A percentile compares a stretch with the other conserved stretches of the same genome.
Evolutionary conservation across 768 basidiomycete species (phyloP).

Genomic region (Chalciporus sphaerocephalus): DNA sequence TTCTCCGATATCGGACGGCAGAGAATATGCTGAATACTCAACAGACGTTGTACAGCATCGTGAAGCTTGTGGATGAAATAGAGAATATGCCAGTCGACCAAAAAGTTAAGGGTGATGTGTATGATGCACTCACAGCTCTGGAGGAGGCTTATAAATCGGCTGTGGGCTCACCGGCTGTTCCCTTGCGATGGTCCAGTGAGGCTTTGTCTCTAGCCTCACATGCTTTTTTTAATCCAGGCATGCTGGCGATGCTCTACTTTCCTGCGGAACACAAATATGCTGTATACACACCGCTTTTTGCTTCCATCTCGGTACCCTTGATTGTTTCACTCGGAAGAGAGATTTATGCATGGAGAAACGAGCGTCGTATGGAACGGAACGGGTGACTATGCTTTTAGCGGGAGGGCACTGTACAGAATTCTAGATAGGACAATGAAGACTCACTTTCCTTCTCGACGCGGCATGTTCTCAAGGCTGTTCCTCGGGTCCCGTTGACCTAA

Average conservation of each 20-base stretch:
- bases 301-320: slow-evolving; percentile 81
- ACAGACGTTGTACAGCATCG: slow-evolving; percentile 78
- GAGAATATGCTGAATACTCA: slow-evolving; percentile 66
- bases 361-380: slow-evolving; percentile 10
- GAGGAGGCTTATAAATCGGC: slow-evolving; percentile 40
- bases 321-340: slow-evolving; percentile 72
- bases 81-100: slow-evolving; percentile 88
- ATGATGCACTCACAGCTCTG: slow-evolving; percentile 64
- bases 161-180: slow-evolving; percentile 21
- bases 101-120: slow-evolving; percentile 70
- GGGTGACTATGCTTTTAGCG: slow-evolving; percentile 9
- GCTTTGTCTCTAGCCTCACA: slow-evolving; percentile 67
- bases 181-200: slow-evolving; percentile 56
- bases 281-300: slow-evolving; percentile 93
- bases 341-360: slow-evolving; percentile 54
- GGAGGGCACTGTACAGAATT: slow-evolving; percentile 8
- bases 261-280: slow-evolving; percentile 97
- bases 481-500: not conserved
- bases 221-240: slow-evolving; percentile 95
- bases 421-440: slow-evolving; percentile 5
- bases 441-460: slow-evolving; percentile 3
- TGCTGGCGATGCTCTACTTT: slow-evolving; percentile 95
- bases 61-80: slow-evolving; percentile 79
- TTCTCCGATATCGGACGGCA: slow-evolving; percentile 62
- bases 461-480: slow-evolving; percentile 10